Evolutionary conservation across 1,139 yeast genomes (phyloP).

Genomic region (Suhomyces kunorum): DNA sequence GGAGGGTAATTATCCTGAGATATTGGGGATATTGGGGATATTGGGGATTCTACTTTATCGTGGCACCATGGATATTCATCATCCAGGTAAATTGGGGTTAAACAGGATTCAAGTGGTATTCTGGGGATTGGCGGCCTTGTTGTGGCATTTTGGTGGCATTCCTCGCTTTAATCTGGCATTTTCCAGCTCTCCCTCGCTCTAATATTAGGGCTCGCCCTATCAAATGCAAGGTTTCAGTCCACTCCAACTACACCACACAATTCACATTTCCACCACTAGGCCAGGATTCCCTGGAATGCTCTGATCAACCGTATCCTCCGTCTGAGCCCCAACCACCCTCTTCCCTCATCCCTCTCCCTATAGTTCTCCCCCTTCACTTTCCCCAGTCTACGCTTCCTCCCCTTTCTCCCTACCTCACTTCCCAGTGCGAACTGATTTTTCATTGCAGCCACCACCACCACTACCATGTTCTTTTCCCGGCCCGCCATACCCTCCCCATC

Average conservation of each 20-base stretch:
- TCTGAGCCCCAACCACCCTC: background rate
- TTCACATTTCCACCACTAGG: background rate
- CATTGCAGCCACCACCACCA: slow-evolving; percentile 2
- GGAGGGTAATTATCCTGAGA: too few relatives aligned
- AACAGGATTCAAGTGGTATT: too few relatives aligned
- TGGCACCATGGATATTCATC: too few relatives aligned
- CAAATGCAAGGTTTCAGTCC: too few relatives aligned
- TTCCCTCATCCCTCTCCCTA: background rate
- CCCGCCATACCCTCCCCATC: too few relatives aligned
- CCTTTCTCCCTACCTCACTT: too few relatives aligned
- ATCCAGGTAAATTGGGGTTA: too few relatives aligned
- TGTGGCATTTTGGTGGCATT: too few relatives aligned
- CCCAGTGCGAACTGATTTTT: slow-evolving; percentile 1
- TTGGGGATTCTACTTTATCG: too few relatives aligned
- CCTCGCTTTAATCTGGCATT: background rate
- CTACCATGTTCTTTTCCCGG: background rate
- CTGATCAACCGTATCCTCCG: background rate
- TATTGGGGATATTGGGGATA: too few relatives aligned
- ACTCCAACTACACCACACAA: too few relatives aligned
- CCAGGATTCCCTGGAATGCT: background rate
- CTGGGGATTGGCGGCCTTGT: too few relatives aligned
- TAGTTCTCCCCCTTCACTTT: background rate
- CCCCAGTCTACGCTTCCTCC: background rate
- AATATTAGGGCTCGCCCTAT: background rate
- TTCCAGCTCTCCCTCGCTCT: background rate